Conservation (phyloP, 768 basidiomycete species). For the Podaxis mareebaensis region DNA sequence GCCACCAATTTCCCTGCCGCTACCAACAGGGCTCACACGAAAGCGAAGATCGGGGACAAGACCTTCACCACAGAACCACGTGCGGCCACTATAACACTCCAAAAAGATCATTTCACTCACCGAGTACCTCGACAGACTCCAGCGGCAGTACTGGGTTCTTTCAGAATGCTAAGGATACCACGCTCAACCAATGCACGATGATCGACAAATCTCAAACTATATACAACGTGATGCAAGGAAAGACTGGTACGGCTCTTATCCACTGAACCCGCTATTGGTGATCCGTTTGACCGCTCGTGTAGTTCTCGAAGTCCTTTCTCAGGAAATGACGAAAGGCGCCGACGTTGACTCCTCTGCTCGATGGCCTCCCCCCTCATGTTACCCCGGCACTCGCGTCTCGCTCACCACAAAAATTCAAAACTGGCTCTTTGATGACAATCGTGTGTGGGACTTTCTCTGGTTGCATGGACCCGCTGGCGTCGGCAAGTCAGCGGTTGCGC, state of each 20-base stretch:
- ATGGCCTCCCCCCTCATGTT: conserved; percentile 1
- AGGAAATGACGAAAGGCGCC: not conserved
- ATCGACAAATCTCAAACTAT: not conserved
- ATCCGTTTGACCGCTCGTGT: not conserved
- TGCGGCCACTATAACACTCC: too few species aligned
- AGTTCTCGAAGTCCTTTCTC: not conserved
- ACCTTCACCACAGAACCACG: too few species aligned
- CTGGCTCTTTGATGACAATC: not conserved
- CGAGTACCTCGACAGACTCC: not conserved
- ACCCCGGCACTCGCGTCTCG: not conserved
- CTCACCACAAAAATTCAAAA: not conserved
- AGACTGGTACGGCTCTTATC: not conserved
- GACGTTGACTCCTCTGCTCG: too few species aligned
- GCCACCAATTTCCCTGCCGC: too few species aligned
- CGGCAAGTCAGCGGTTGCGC: conserved; percentile 2
- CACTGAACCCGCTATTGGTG: not conserved
- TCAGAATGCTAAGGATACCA: not conserved
- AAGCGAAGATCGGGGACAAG: too few species aligned
- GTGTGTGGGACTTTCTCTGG: not conserved
- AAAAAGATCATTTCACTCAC: not conserved
- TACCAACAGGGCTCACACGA: too few species aligned
- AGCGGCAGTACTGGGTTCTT: not conserved
- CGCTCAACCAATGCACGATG: too few species aligned
- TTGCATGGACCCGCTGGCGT: not conserved
- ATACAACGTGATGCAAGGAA: not conserved